Base-by-base conservation (phyloP, 2,329 filamentous ascomycete species). In the Uncinocarpus reesii region DNA sequence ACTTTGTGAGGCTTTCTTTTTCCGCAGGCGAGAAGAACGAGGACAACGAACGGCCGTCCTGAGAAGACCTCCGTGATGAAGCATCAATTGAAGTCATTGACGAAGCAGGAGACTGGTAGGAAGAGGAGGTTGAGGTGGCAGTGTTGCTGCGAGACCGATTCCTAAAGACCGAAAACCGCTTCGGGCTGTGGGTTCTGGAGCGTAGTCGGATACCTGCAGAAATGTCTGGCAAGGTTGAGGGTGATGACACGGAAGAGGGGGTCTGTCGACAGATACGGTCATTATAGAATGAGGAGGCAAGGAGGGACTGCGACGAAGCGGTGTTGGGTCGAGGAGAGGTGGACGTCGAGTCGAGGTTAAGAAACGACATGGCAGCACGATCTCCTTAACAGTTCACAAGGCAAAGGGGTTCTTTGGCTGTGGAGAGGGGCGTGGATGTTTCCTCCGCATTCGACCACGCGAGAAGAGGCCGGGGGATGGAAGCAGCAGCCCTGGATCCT, bases 101-200 rank as follows among this genome's bases (percentile, higher is more conserved):
- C 15, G 67, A 68, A 34, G 65, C 66, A n/a, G 72, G 69, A 13
- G 71, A 73, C 36, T 64, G 68, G 51, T 60, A 62, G 15, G 64
- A 65, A 16, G 73, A 71, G 35, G 71, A 53, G 54, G 67, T 70
- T 1, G 76, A 75, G 7, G 74, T 79, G 52, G 70, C 73, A 20
- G 71, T 72, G 34, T 69, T 69, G 52, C 65, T 68, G 51, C 66
- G 57, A 6, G 66, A 65, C 15, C 66, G 65, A 29, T 62, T 61
- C 44, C 59, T 58, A 29, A 69, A 68, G 47, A 69, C 62, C 0
- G 66, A 69, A 10, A 66, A 48, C 24, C 65, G 63, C 54, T 62
- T 68, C 16, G 66, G 65, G 48, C 60, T 68, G 15, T 65, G 57
- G 10, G 62, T 52, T 50, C 62, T 59, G 34, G 46, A 32, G 23